These are phyloP conservation scores for Piloderma croceum DNA, from an alignment of 768 basidiomycete genomes.

Conservation along the genomic window DNA sequence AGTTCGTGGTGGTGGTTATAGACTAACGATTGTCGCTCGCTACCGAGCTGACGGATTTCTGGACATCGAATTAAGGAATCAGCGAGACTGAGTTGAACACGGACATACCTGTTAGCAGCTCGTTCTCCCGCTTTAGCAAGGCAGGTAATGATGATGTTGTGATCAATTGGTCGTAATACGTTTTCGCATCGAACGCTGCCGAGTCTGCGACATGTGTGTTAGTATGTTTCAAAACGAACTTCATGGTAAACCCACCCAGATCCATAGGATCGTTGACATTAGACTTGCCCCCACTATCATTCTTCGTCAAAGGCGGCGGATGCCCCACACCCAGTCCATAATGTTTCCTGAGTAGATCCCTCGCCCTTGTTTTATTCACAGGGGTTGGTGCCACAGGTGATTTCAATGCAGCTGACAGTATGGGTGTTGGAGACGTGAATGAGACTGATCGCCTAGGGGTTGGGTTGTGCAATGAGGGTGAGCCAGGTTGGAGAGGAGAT, in stretches of 20 bases:
- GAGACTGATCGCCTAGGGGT: too few species aligned
- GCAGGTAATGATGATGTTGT: constrained; percentile 70
- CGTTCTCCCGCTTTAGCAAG: constrained; percentile 77
- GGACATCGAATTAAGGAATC: background rate
- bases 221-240: background rate
- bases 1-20: constrained; percentile 96
- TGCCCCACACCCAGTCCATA: constrained; percentile 80
- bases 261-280: constrained; percentile 78
- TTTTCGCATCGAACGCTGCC: constrained; percentile 71
- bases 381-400: too few species aligned
- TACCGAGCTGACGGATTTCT: constrained; percentile 87
- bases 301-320: constrained; percentile 53
- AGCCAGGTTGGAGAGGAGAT: too few species aligned
- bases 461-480: too few species aligned
- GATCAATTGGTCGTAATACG: constrained; percentile 82
- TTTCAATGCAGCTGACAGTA: too few species aligned
- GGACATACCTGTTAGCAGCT: constrained; percentile 59
- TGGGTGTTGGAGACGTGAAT: too few species aligned
- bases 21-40: constrained; percentile 84
- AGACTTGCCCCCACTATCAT: too few species aligned
- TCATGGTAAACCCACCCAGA: constrained; percentile 44
- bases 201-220: constrained; percentile 72
- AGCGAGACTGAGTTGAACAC: background rate
- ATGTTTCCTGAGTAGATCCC: constrained; percentile 78
- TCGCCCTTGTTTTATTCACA: constrained; percentile 63